Percentiles rank a stretch among this genome's conserved stretches.
These are phyloP conservation scores for Miamiensis avidus DNA, from an alignment of 169 alveolate species.

Conservation along the genomic window DNA sequence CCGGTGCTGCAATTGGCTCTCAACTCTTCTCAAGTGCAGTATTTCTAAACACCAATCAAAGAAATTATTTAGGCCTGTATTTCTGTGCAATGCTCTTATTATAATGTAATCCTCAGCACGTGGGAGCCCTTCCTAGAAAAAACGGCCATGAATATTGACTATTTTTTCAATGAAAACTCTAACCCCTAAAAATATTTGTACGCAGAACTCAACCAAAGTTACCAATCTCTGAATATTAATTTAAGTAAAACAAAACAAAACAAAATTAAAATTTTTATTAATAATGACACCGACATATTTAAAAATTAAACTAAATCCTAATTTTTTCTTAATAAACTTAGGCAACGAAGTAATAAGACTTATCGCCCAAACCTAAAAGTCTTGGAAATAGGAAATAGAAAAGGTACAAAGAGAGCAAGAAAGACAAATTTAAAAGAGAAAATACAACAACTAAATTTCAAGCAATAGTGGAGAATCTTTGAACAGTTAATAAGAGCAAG, in stretches of 20 bases:
- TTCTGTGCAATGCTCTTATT: not conserved
- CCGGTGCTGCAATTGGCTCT: not conserved
- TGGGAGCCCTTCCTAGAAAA: constrained; percentile 30
- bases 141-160: constrained; percentile 1
- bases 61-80: not conserved
- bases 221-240: constrained; percentile 4
- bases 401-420: not conserved
- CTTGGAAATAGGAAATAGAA: not conserved
- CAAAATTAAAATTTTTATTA: no score
- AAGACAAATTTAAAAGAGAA: not conserved
- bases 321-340: no score
- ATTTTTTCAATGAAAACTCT: not conserved
- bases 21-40: not conserved
- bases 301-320: not conserved
- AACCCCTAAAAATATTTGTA: not conserved
- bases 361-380: not conserved
- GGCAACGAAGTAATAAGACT: not conserved
- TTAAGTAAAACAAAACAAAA: constrained; percentile 1
- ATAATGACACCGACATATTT: no score
- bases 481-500: not conserved
- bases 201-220: not conserved
- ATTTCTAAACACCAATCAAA: not conserved
- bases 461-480: not conserved
- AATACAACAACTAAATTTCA: not conserved
- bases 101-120: not conserved